Evolutionary conservation across 139 green algal species (phyloP).

Genomic region (Spirogloea muscicola): DNA sequence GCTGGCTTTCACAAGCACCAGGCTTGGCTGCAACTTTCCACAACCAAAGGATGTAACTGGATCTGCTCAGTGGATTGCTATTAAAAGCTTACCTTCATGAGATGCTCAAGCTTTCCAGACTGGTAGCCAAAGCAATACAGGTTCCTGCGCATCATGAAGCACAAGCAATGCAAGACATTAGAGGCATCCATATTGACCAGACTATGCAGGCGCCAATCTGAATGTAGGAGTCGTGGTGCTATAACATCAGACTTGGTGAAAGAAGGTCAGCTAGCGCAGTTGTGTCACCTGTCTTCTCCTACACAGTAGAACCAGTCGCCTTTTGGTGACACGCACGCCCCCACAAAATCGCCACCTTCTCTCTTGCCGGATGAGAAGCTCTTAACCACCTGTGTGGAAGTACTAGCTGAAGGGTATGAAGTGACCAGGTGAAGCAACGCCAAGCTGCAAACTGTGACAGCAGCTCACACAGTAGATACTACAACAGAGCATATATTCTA

Average conservation of each 20-base stretch:
- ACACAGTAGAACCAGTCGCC: conserved; percentile 88
- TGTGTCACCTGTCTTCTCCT: conserved; percentile 74
- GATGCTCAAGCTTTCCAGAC: conserved; percentile 77
- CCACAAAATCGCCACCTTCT: conserved; percentile 77
- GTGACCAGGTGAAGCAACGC: too few species aligned
- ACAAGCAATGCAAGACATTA: too few species aligned
- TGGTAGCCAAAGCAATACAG: conserved; percentile 49
- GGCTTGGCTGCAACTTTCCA: not conserved
- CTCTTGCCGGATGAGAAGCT: conserved; percentile 56
- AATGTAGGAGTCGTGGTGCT: too few species aligned
- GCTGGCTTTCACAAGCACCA: not conserved
- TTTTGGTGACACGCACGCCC: conserved; percentile 64
- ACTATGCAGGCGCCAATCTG: too few species aligned
- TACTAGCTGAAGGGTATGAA: too few species aligned
- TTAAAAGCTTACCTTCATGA: conserved; percentile 60
- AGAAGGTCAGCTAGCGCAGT: too few species aligned
- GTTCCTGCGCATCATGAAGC: conserved; percentile 17
- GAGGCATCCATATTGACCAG: too few species aligned
- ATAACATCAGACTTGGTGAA: too few species aligned
- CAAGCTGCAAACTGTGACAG: not conserved
- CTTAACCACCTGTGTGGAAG: conserved; percentile 37
- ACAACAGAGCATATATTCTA: too few species aligned
- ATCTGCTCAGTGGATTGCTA: not conserved
- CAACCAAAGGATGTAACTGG: not conserved
- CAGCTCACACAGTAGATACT: too few species aligned